Evolutionary conservation across 2,329 filamentous ascomycete genomes (phyloP), one percentile per base, ranked within the genome.

Genomic region (Paraconiothyrium brasiliense): DNA sequence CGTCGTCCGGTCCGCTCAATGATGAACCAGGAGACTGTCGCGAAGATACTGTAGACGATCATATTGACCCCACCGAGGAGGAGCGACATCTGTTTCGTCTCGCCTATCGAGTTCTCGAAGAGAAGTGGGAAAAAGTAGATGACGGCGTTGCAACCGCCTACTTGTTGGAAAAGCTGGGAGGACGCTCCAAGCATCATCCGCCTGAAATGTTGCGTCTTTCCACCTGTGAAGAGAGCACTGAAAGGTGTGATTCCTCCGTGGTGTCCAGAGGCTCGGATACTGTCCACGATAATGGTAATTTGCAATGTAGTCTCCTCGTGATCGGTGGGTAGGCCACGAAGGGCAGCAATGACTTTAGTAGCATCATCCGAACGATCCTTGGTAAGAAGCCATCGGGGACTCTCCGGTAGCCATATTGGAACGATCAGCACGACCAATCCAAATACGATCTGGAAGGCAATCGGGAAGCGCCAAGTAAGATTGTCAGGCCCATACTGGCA

Each of bases 261-360:
- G 70, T 78, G 78, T 34, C 80, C 79, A 20, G 79, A 78, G 5
- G 77, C 78, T 13, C 75, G 74, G 60, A 82, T 80, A 58, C 76
- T 76, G 69, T 93, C 90, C n/a, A 87, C 78, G n/a, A 91, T 89
- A 0, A 90, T 87, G 57, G 89, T 85, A 68, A 85, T 84, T 76
- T 91, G 86, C 10, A 84, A 71, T 49, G 84, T 81, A 2, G 88
- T 88, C 70, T 89, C 84, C 9, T 82, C 78, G 64, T 86, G 83
- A 50, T 88, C 83, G 5, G 85, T 64, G 50, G 85, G 68, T 27
- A 75, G 72, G 11, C 82, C 83, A 50, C 77, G 78, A 5, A 87
- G 80, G 6, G 83, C 84, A 13, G 84, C 83, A 35, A 86, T 81
- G 14, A 86, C 84, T 20, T 80, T 78, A 44, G 81, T 79, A 3